Evolutionary conservation across 2,329 filamentous ascomycete genomes (phyloP).

Genomic region (Colletotrichum sp.): DNA sequence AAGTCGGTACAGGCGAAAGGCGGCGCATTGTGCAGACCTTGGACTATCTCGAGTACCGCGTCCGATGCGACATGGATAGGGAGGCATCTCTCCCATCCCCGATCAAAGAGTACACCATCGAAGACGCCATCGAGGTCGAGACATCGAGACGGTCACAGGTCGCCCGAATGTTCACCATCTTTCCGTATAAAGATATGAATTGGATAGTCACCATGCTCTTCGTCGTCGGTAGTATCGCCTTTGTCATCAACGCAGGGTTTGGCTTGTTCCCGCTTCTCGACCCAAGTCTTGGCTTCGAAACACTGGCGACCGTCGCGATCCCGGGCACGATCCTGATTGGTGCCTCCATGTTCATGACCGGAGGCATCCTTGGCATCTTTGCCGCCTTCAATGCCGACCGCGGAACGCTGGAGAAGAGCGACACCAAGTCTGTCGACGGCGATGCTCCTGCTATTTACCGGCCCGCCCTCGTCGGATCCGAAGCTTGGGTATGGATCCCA

Average conservation of each 20-base stretch:
- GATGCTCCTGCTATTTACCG: background rate
- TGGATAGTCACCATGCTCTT: background rate
- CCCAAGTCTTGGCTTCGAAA: background rate
- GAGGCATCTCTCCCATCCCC: background rate
- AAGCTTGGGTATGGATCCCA: background rate
- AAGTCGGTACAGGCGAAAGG: background rate
- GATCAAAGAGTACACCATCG: background rate
- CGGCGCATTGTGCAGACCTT: background rate
- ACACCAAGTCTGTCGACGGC: background rate
- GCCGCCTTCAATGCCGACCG: conserved; percentile 2
- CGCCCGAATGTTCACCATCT: background rate
- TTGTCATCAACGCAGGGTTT: background rate
- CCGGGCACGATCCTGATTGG: background rate
- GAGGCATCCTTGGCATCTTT: background rate
- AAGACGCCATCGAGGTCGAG: background rate
- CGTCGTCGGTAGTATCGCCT: background rate
- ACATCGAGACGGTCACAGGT: background rate
- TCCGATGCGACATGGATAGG: background rate
- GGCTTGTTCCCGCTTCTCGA: background rate
- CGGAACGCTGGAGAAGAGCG: background rate
- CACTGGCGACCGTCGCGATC: background rate
- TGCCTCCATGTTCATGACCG: background rate
- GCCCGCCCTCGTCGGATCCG: background rate
- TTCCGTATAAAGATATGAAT: background rate
- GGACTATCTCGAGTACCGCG: background rate